phyloP scores from a whole-genome alignment of 1,284 basidiomycete species.

The Leccinum subrobustum region DNA sequence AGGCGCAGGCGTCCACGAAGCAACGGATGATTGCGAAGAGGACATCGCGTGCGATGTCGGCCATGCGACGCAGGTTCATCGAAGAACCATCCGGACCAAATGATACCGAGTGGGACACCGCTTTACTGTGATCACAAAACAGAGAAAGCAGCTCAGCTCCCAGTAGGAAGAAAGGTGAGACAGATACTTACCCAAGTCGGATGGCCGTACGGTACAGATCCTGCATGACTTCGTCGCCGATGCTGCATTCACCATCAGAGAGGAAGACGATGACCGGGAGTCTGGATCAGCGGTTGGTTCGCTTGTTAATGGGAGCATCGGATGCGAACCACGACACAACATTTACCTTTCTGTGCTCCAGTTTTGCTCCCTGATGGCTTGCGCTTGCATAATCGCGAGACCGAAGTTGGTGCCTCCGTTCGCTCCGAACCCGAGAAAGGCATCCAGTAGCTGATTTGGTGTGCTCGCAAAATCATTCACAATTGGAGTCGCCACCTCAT shows the following conservation, averaged over 20 bases:
- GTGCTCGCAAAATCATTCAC: conserved; percentile 50
- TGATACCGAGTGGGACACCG: conserved; percentile 43
- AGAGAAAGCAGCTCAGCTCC: conserved; percentile 1
- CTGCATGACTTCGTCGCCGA: conserved; percentile 42
- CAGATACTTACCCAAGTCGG: conserved; percentile 43
- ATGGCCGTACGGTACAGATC: conserved; percentile 47
- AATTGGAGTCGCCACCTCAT: conserved; percentile 26
- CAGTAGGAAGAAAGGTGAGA: background rate
- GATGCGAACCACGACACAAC: background rate
- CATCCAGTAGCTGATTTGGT: conserved; percentile 46
- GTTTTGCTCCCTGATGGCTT: conserved; percentile 41
- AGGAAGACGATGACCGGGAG: conserved; percentile 63
- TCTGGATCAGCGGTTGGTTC: conserved; percentile 30
- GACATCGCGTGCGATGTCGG: conserved; percentile 47
- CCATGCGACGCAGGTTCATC: conserved; percentile 48
- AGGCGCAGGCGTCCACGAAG: too few relatives aligned
- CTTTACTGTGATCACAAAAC: conserved; percentile 39
- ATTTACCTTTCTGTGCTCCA: conserved; percentile 58
- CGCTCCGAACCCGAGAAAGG: conserved; percentile 36
- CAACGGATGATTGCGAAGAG: too few relatives aligned
- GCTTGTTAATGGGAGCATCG: background rate
- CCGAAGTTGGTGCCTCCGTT: conserved; percentile 50
- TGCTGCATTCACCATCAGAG: conserved; percentile 54
- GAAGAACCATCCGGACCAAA: conserved; percentile 37
- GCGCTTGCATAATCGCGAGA: conserved; percentile 40